Base-by-base conservation (phyloP, 495 filamentous ascomycete genomes). In the Talaromyces proteolyticus region DNA sequence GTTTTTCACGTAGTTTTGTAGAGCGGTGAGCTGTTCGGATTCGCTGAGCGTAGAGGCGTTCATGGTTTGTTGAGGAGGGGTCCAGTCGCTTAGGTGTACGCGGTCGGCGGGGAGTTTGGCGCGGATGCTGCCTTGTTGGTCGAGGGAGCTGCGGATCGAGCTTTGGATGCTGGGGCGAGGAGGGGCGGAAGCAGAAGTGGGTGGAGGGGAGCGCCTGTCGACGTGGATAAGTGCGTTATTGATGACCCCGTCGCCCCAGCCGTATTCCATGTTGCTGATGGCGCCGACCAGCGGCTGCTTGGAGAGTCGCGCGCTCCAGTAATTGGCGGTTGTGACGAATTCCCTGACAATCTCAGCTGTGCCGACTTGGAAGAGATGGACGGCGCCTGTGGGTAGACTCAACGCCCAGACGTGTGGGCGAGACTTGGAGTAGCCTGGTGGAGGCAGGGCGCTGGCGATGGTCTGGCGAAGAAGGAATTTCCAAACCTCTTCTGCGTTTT, bases 321-420 rank as follows among this genome's bases (percentile, higher is more conserved):
- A 99, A 68, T 99, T 99, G 56, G 89, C 92, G 0, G 89, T 94
- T 26, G 81, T 83, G 44, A 96, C 90, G 52, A 96, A 99, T 58
- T 99, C 93, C 44, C 84, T 84, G 41, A 91, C 86, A 57, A 99
- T 96, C 60, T 97, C 94, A 2, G 88, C 82, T 0, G 93, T 99
- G 39, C 94, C 93, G 52, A 90, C 94, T 63, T 97, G 91, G 77
- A 99, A 99, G 21, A 97, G 78, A 65, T 99, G 94, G 12, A 97
- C 89, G 2, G 92, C 93, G 18, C 93, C 93, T 8, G 84, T 91
- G 3, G 94, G 92, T 37, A 97, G 70, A 47, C 86, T 90, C n/a
- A 99, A 69, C 2, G 91, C 91, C 91, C 91, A 99, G 0, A 99
- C 94, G 64, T 96, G 82, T 18, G 89, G 91, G 25, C 92, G 80